Conservation (phyloP, 1,284 basidiomycete species). For the Anthracocystis panici-leucophaei region DNA sequence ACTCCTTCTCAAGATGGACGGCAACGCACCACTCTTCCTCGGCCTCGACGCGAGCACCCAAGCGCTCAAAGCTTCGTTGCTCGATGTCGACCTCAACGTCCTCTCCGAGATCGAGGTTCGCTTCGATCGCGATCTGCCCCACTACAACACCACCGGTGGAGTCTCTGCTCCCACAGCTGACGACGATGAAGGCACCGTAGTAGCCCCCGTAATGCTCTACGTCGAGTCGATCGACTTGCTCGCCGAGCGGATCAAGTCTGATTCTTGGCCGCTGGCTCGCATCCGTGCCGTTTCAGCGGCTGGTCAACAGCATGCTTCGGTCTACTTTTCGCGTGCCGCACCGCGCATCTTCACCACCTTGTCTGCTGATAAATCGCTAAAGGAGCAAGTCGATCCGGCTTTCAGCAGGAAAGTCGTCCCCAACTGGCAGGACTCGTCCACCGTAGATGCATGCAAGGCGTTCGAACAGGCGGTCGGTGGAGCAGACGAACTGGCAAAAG, state of each 20-base stretch:
- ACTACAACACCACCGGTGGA: conserved; percentile 77
- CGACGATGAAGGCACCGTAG: conserved; percentile 72
- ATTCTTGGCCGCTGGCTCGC: conserved; percentile 75
- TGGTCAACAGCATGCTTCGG: conserved; percentile 91
- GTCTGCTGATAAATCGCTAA: conserved; percentile 74
- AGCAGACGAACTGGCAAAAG: conserved; percentile 77
- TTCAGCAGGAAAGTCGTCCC: conserved; percentile 81
- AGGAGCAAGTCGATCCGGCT: conserved; percentile 72
- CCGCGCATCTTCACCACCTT: conserved; percentile 75
- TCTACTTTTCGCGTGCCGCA: conserved; percentile 81
- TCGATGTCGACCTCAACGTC: conserved; percentile 76
- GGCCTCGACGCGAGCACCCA: conserved; percentile 90
- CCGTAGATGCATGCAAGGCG: conserved; percentile 78
- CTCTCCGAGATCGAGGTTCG: conserved; percentile 81
- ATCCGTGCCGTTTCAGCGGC: conserved; percentile 80
- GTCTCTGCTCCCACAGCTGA: conserved; percentile 34
- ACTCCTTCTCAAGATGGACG: conserved; percentile 13
- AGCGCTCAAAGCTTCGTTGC: conserved; percentile 79
- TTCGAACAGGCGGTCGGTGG: conserved; percentile 76
- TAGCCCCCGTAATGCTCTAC: conserved; percentile 85
- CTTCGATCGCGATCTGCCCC: conserved; percentile 82
- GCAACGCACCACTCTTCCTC: conserved; percentile 75
- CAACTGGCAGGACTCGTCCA: conserved; percentile 94
- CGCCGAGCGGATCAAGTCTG: conserved; percentile 77
- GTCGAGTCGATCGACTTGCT: conserved; percentile 85